Evolutionary conservation across 495 filamentous ascomycete species (phyloP), one percentile per base, ranked within the genome.

Genomic region (Podospora australis): DNA sequence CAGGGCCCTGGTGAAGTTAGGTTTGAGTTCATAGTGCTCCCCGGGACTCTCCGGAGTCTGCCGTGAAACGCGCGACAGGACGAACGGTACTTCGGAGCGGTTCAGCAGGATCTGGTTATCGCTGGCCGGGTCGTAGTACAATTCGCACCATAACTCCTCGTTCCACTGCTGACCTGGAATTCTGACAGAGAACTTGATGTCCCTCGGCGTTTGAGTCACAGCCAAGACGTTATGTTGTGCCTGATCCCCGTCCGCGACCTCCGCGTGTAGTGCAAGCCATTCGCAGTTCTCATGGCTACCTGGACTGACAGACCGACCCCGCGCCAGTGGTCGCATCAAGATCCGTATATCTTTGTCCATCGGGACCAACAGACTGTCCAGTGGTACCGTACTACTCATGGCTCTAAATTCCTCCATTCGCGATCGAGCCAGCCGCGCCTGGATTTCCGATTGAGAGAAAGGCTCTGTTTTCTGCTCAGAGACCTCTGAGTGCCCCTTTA

Each of bases 391-490:
- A 52, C 53, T 58, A 30, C 56, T 59, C 16, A 62, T 48, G 11
- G 54, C 50, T 16, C 58, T 55, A 22, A 57, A 48, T 29, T 65
- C 54, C 29, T 58, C 60, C 41, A 70, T 55, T 43, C 70, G 66
- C 23, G 64, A 46, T 10, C 44, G 51, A 4, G 54, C 40, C 34
- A 64, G 41, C 7, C 62, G 53, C 25, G 56, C 60, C 23, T 69
- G 62, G 48, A 74, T 66, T 45, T 75, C 71, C 26, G 71, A 68
- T 39, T 72, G 58, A 28, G 72, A 74, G 50, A 75, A 73, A 19
- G 69, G 68, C 54, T 75, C 70, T 35, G 72, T 75, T 57, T 66
- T 73, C 59, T 72, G 67, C 62, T 75, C 71, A 14, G 72, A 73
- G 39, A 46, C 51, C 36, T 57, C 57, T 19, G 63, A 58, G 48